Evolutionary conservation across 129 eudicot genomes (phyloP), one percentile per base, ranked within the genome.

Genomic region (Pulicaria dysenterica): DNA sequence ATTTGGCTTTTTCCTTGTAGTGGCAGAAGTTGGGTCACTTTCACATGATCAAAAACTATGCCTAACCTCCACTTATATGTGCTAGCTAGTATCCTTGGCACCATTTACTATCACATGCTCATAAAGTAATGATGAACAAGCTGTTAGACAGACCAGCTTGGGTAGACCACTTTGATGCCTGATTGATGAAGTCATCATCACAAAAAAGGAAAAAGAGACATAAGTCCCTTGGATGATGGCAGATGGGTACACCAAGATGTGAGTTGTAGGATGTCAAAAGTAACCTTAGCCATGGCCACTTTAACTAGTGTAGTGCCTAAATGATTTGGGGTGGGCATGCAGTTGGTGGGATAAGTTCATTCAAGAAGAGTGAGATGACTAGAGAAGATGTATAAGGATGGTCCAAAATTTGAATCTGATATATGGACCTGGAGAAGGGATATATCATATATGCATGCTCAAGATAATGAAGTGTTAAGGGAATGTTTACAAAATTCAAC

Each of bases 101-200:
- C 13, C 78, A 49, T 55, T 47, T 36, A 36, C 43, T 5, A 56
- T 44, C 57, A 75, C 79, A 66, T 51, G 48, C 7, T 16, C 12
- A 63, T 39, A 64, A 63, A 42, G 38, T 51, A 51, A 12, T 54
- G 39, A 39, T 40, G 51, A 0, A 16, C 70, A 62, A 6, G n/a
- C 69, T 17, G 49, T 59, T 36, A 59, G 19, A 64, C 36, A 75
- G 7, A 58, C 70, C 70, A 77, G 15, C 63, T 69, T 69, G 63
- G 70, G 46, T 69, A 59, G 61, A 77, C 81, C 67, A 77, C 75
- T 69, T 69, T 69, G 46, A 68, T 48, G 81, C 62, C 70, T 47
- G 64, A 59, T 77, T 68, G 56, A 67, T 67, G 43, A 55, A 66
- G 6, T 24, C 80, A 57, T 67, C 61, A 13, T 76, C 73, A 55